Conservation (phyloP, 2,329 filamentous ascomycete species). For the Pseudopithomyces maydicus region DNA sequence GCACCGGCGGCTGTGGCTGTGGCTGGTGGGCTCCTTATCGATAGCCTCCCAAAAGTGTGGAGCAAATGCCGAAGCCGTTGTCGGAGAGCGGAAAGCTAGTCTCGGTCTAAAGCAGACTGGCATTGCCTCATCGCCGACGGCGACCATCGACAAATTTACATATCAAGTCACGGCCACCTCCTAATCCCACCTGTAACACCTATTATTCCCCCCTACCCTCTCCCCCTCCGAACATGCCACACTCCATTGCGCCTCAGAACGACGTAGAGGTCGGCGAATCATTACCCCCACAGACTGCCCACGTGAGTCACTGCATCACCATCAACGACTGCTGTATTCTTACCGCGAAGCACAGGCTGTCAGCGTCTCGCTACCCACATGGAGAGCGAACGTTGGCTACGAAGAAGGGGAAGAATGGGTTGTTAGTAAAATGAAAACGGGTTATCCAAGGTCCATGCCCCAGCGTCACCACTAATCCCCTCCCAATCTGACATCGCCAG, state of each 20-base stretch:
- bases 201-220: too few species aligned
- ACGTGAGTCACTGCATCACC: conserved; percentile 39
- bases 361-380: conserved; percentile 93
- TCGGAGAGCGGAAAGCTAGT: conserved; percentile 1
- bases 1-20: background rate
- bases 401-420: conserved; percentile 92
- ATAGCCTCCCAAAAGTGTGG: background rate
- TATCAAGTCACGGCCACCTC: background rate
- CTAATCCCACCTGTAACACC: background rate
- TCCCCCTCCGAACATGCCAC: conserved; percentile 18
- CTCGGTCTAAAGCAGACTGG: background rate
- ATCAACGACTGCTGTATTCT: background rate
- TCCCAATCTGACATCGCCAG: conserved; percentile 50
- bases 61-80: conserved; percentile 3
- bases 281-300: conserved; percentile 45
- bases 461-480: background rate
- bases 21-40: conserved; percentile 4
- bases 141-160: background rate
- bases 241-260: conserved; percentile 35
- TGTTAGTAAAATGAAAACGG: conserved; percentile 80
- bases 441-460: conserved; percentile 75
- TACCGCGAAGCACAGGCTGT: conserved; percentile 69
- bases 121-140: conserved; percentile 5
- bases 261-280: conserved; percentile 46
- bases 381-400: conserved; percentile 88